Conservation (phyloP, 1,284 basidiomycete genomes). For the Cutaneotrichosporon sp. region DNA sequence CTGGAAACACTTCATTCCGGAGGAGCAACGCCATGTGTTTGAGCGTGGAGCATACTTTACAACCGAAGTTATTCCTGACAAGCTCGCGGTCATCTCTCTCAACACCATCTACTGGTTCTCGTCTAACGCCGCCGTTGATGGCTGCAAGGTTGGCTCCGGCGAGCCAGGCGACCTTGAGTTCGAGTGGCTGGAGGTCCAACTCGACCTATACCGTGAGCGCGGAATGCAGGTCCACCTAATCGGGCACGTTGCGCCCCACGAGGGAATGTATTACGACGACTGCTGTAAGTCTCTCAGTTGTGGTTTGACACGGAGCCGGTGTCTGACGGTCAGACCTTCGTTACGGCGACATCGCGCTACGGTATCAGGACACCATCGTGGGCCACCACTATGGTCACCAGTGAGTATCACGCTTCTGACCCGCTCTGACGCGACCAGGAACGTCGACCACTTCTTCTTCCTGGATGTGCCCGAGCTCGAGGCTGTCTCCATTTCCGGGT, state of each 20-base stretch:
- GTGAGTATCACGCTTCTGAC: slow-evolving; percentile 38
- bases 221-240: slow-evolving; percentile 67
- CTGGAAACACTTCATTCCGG: slow-evolving; percentile 79
- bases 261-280: slow-evolving; percentile 75
- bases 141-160: slow-evolving; percentile 57
- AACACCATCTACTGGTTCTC: slow-evolving; percentile 93
- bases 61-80: slow-evolving; percentile 70
- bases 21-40: slow-evolving; percentile 72
- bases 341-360: slow-evolving; percentile 73
- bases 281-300: slow-evolving; percentile 54
- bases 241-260: slow-evolving; percentile 60
- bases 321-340: slow-evolving; percentile 57
- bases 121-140: slow-evolving; percentile 64
- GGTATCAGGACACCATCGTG: slow-evolving; percentile 85
- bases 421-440: slow-evolving; percentile 30
- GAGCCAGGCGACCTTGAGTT: slow-evolving; percentile 80
- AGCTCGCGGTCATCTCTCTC: slow-evolving; percentile 73
- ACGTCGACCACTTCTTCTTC: slow-evolving; percentile 51
- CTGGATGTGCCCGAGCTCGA: slow-evolving; percentile 46
- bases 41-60: slow-evolving; percentile 80
- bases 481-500: slow-evolving; percentile 1
- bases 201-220: slow-evolving; percentile 63
- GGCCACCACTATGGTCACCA: slow-evolving; percentile 77
- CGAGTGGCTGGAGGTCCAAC: slow-evolving; percentile 86
- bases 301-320: not conserved